Evolutionary conservation across 495 filamentous ascomycete genomes (phyloP).

Genomic region (Penicillium samsonianum): DNA sequence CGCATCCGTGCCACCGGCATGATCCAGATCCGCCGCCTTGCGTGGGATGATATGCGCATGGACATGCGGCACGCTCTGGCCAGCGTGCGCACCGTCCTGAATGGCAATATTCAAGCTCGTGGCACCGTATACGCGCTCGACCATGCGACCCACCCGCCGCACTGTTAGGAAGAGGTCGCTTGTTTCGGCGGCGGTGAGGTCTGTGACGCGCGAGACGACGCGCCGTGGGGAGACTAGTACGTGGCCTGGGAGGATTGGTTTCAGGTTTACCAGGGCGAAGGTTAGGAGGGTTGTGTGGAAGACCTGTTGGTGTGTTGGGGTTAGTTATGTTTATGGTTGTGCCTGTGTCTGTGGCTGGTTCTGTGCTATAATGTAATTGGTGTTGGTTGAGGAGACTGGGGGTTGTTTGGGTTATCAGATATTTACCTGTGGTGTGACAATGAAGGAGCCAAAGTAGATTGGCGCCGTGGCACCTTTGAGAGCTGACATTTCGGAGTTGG

Average conservation of each 20-base stretch:
- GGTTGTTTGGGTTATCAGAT: not conserved
- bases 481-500: conserved; percentile 22
- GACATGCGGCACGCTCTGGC: conserved; percentile 88
- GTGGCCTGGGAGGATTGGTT: conserved; percentile 91
- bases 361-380: not conserved
- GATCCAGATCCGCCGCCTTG: conserved; percentile 54
- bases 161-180: conserved; percentile 84
- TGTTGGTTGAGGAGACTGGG: not conserved
- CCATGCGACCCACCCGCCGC: conserved; percentile 74
- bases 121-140: conserved; percentile 69
- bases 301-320: conserved; percentile 49
- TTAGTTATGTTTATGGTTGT: conserved; percentile 1
- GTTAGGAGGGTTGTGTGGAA: conserved; percentile 79
- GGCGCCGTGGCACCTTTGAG: conserved; percentile 35
- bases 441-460: conserved; percentile 49
- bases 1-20: conserved; percentile 55
- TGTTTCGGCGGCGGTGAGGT: conserved; percentile 72
- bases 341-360: not conserved
- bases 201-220: conserved; percentile 68
- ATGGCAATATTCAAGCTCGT: conserved; percentile 83
- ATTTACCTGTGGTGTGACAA: conserved; percentile 49
- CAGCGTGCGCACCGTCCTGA: conserved; percentile 85
- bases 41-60: conserved; percentile 94
- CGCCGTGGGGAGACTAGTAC: conserved; percentile 70
- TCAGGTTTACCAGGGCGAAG: conserved; percentile 90